Evolutionary conservation across 805 yeast species (phyloP), one percentile per base, ranked within the genome.

Genomic region (Monosporozyma aquatica): DNA sequence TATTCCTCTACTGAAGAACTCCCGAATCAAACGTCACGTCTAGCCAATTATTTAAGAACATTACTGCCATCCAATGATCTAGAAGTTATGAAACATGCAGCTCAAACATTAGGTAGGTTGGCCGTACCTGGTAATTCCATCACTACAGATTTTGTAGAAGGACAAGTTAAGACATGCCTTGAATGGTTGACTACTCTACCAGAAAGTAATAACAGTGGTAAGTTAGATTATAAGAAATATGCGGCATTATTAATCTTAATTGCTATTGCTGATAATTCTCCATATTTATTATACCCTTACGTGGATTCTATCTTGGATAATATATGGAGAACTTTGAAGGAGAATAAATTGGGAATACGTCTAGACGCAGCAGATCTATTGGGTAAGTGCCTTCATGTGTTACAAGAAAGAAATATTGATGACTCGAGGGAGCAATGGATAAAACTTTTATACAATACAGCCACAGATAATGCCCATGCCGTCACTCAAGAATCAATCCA

Each of bases 71-170:
- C 92, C 0, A 82, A 76, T 49, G 96, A 92, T 55, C 69, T 80
- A 14, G 85, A 77, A 29, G 90, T 87, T 26, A 86, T 90, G 89
- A 76, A 78, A 46, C 74, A 80, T 26, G 96, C 97, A 3, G 87
- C 95, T 0, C 73, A 73, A 41, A 86, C 95, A 0, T 69, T 92
- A 48, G 98, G 97, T 10, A 82, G 82, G 54, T 69, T 90, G 50
- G 95, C 97, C 0, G 76, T 80, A 5, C 90, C 95, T 0, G 95
- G 95, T 22, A 92, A 95, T 1, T 78, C 94, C 1, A 64, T 87
- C 42, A 86, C 95, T 0, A 87, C 94, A 1, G 96, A 87, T 40
- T 82, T 90, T 59, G 96, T 92, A 22, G 97, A 90, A 47, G 83
- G 78, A 53, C 96, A 90, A 60, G 92, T 92, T 7, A 85, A 82